A percentile compares a stretch with the other conserved stretches of the same genome.
Evolutionary conservation across 768 basidiomycete species (phyloP).

Genomic region (Mrakia gelida): DNA sequence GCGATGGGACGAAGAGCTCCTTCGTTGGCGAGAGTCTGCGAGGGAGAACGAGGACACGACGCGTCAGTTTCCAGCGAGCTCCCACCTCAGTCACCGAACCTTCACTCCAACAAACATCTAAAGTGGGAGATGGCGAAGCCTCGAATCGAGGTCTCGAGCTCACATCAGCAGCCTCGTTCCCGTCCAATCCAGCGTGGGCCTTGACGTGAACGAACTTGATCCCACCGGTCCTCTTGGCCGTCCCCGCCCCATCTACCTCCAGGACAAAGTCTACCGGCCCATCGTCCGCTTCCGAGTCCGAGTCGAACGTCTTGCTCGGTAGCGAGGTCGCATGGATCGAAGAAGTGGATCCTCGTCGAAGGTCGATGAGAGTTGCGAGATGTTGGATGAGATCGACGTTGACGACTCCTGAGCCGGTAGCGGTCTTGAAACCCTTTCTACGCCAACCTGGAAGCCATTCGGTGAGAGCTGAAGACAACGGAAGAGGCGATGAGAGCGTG

Average conservation of each 20-base stretch:
- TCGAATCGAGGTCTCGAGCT: neutral
- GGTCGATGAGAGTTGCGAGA: conserved; percentile 21
- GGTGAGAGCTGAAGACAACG: neutral
- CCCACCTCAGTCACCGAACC: too few relatives aligned
- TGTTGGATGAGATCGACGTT: conserved; percentile 29
- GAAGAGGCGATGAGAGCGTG: neutral
- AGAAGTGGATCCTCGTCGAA: conserved; percentile 1
- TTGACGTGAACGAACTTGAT: conserved; percentile 11
- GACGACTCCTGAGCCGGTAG: neutral
- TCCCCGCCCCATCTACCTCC: neutral
- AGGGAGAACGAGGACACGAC: neutral
- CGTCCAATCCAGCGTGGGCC: neutral
- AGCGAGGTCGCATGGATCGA: neutral
- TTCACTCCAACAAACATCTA: too few relatives aligned
- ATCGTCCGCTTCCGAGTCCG: neutral
- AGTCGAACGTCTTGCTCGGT: neutral
- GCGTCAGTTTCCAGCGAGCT: neutral
- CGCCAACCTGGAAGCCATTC: conserved; percentile 26
- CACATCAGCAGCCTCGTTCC: conserved; percentile 11
- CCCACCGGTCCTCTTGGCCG: neutral
- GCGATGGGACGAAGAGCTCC: neutral
- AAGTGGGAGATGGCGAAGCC: too few relatives aligned
- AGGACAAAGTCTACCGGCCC: neutral
- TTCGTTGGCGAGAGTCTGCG: neutral
- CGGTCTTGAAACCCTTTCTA: neutral